Evolutionary conservation across 768 basidiomycete species (phyloP).

Genomic region (Mycena rosella): DNA sequence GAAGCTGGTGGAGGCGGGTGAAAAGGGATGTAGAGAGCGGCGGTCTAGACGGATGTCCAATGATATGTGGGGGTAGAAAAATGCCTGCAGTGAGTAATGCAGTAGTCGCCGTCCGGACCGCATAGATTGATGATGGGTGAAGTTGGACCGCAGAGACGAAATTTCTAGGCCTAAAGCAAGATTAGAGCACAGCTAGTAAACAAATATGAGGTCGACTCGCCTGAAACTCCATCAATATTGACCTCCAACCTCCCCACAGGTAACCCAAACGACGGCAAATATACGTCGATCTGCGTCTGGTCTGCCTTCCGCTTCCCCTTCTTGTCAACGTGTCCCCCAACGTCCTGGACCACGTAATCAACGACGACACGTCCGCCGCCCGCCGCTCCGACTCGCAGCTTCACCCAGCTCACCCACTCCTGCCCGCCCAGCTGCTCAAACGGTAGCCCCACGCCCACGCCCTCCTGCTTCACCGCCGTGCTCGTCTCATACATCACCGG

Average conservation of each 20-base stretch:
- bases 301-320: slow-evolving; percentile 53
- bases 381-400: slow-evolving; percentile 65
- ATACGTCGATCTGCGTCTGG: slow-evolving; percentile 55
- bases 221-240: slow-evolving; percentile 62
- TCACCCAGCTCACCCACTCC: slow-evolving; percentile 77
- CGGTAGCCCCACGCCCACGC: slow-evolving; percentile 51
- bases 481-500: slow-evolving; percentile 71
- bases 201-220: slow-evolving; percentile 54
- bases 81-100: slow-evolving; percentile 68
- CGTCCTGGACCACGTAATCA: slow-evolving; percentile 72
- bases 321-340: slow-evolving; percentile 28
- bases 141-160: slow-evolving; percentile 64
- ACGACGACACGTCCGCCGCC: slow-evolving; percentile 67
- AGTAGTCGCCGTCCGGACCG: slow-evolving; percentile 61
- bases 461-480: slow-evolving; percentile 54
- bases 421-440: slow-evolving; percentile 68
- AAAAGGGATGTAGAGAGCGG: slow-evolving; percentile 19
- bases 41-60: slow-evolving; percentile 47
- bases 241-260: slow-evolving; percentile 78
- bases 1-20: slow-evolving; percentile 31
- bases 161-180: slow-evolving; percentile 55
- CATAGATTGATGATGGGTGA: slow-evolving; percentile 61
- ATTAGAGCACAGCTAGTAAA: slow-evolving; percentile 20
- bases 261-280: slow-evolving; percentile 81
- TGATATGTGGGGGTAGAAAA: slow-evolving; percentile 69